Evolutionary conservation across 2,329 filamentous ascomycete species (phyloP).

Genomic region (Epichloe elymi): DNA sequence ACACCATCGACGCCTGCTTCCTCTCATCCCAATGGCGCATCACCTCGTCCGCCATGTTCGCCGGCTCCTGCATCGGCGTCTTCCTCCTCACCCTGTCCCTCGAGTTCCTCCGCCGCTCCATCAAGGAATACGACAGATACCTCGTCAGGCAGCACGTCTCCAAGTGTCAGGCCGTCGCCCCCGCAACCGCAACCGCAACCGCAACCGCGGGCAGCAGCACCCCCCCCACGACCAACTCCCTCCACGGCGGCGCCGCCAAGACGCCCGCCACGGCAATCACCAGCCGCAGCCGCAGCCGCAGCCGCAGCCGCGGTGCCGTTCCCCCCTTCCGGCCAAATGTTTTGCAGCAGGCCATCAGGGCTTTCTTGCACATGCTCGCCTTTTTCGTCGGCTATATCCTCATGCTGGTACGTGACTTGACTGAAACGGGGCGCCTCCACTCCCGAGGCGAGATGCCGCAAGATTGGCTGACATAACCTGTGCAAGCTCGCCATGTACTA

Average conservation of each 20-base stretch:
- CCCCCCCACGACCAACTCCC: slow-evolving; percentile 8
- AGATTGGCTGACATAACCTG: neutral
- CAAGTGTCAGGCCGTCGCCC: slow-evolving; percentile 13
- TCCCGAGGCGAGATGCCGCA: neutral
- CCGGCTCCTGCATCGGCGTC: slow-evolving; percentile 67
- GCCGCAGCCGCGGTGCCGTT: slow-evolving; percentile 2
- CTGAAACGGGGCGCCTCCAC: too few species aligned
- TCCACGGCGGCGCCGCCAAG: slow-evolving; percentile 13
- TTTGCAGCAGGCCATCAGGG: slow-evolving; percentile 52
- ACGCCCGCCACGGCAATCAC: slow-evolving; percentile 2
- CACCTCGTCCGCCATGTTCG: slow-evolving; percentile 57
- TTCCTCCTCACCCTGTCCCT: slow-evolving; percentile 60
- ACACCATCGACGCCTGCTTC: slow-evolving; percentile 59
- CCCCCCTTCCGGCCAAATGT: slow-evolving; percentile 42
- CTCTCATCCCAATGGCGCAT: slow-evolving; percentile 58
- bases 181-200: neutral
- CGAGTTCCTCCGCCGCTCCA: slow-evolving; percentile 56
- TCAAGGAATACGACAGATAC: slow-evolving; percentile 60
- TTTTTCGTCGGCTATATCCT: slow-evolving; percentile 68
- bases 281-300: too few species aligned
- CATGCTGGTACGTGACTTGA: slow-evolving; percentile 40
- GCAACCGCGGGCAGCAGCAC: neutral
- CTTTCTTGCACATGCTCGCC: slow-evolving; percentile 54
- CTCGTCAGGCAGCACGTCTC: slow-evolving; percentile 41
- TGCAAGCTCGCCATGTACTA: slow-evolving; percentile 41